Conservation (phyloP, 1,284 basidiomycete species). For the Ceratobasidium sp. region DNA sequence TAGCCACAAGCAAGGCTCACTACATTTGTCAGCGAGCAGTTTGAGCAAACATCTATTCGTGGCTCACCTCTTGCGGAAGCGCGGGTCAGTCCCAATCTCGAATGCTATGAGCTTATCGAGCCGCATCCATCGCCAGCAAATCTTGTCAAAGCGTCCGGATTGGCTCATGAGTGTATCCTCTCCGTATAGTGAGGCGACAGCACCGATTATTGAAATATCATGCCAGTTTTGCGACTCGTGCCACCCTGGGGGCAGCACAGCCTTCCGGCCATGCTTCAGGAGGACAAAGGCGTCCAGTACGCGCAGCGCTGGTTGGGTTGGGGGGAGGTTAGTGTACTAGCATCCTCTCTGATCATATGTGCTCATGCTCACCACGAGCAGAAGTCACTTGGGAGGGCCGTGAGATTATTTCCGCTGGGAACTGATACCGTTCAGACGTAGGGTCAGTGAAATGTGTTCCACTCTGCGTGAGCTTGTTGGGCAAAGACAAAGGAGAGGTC, state of each 20-base stretch:
- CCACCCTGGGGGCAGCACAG: not conserved
- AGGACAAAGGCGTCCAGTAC: not conserved
- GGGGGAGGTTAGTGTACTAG: not conserved
- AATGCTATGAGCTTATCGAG: not conserved
- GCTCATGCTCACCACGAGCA: not conserved
- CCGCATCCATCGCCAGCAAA: not conserved
- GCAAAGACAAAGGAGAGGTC: not conserved
- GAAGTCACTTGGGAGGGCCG: not conserved
- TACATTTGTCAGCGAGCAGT: not conserved
- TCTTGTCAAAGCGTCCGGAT: not conserved
- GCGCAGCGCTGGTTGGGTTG: not conserved
- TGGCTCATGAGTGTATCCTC: not conserved
- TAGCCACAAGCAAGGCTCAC: not conserved
- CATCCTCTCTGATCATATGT: not conserved
- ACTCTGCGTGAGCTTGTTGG: not conserved
- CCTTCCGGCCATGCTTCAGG: not conserved
- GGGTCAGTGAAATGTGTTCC: not conserved
- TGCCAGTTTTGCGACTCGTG: not conserved
- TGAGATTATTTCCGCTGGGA: not conserved
- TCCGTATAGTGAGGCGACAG: not conserved
- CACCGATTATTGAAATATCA: not conserved
- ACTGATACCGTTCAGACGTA: no score
- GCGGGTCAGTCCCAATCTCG: not conserved
- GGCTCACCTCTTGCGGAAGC: not conserved
- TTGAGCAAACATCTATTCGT: not conserved